Evolutionary conservation across 2,329 filamentous ascomycete species (phyloP), one percentile per base, ranked within the genome.

Genomic region (Penicillium sp.): DNA sequence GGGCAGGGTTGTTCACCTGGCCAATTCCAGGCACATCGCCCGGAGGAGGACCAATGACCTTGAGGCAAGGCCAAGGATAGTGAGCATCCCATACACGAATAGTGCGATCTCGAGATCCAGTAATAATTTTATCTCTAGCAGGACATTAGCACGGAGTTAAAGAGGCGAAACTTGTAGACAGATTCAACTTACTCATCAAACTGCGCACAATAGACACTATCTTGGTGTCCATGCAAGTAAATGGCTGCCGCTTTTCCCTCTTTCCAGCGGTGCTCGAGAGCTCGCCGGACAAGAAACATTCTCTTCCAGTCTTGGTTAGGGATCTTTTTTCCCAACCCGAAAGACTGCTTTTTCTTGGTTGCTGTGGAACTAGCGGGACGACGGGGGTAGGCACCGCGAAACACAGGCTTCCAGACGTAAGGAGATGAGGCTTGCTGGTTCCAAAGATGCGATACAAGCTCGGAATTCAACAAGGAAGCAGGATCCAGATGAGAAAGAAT

Each of bases 161-260:
- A 29, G 9, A 19, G 5, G 45, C 43, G 7, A 43, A 35, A 39
- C 14, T 7, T 10, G 4, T 8, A 16, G 29, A 19, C 31, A 35
- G 7, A 9, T 47, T 50, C 5, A 37, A 80, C 88, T 67, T 83
- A 92, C 88, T 98, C 93, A 73, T 99, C 95, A 72, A 98, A 99
- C 72, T 99, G 95, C 55, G 96, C 85, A 75, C 95, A 99, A 78
- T 99, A 99, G 56, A 99, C 96, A 64, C 92, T 97, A 74, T 99
- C 95, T 26, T 88, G 88, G 73, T 99, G 95, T 2, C 95, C 95
- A 67, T 95, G 92, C 23, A 99, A 83, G 74, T 97, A 98, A 55
- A 96, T 87, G 0, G 92, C 88, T 46, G 86, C 88, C 9, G 92
- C 91, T 63, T 88, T 87, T 55, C 90, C 89, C 50, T 87, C 80